A percentile compares a stretch with the other conserved stretches of the same genome.
These are phyloP conservation scores for Talaromyces sp. DNA, from an alignment of 2,329 filamentous ascomycete genomes.

Conservation along the genomic window DNA sequence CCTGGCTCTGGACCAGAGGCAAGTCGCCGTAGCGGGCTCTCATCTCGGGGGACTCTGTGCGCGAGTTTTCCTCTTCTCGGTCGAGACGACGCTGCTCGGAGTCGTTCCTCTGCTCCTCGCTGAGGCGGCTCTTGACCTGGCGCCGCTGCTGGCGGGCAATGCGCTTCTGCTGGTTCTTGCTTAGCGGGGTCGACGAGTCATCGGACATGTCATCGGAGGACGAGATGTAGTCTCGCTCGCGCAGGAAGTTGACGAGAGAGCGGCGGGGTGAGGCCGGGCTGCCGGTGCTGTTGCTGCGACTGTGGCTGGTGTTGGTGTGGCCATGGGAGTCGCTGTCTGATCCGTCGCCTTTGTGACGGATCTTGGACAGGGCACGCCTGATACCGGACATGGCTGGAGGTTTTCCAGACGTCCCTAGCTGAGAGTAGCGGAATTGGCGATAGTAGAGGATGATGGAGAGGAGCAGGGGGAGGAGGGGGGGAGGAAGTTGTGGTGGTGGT, in stretches of 20 bases:
- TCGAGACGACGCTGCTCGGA: constrained; percentile 33
- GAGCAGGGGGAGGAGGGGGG: no score
- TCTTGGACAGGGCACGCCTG: constrained; percentile 38
- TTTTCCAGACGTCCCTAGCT: no score
- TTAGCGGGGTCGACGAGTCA: constrained; percentile 26
- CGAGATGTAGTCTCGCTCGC: constrained; percentile 34
- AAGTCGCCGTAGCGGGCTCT: constrained; percentile 53
- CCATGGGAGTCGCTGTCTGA: constrained; percentile 15
- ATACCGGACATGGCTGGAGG: constrained; percentile 40
- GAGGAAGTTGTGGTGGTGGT: background rate
- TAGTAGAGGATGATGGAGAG: background rate
- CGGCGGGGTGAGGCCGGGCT: constrained; percentile 23
- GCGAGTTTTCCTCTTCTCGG: constrained; percentile 34
- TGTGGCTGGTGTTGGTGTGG: constrained; percentile 9
- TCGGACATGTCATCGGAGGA: constrained; percentile 39
- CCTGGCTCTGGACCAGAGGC: constrained; percentile 53
- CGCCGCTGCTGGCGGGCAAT: constrained; percentile 35
- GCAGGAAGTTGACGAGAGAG: constrained; percentile 36
- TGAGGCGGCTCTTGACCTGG: constrained; percentile 34
- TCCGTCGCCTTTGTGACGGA: constrained; percentile 23
- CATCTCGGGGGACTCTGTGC: constrained; percentile 54
- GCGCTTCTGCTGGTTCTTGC: constrained; percentile 42
- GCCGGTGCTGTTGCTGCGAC: constrained; percentile 12
- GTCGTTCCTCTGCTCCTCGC: constrained; percentile 37
- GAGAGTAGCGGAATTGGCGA: background rate